Conservation (phyloP, 163 green algal species). For the Chlamydomonas reinhardtii region DNA sequence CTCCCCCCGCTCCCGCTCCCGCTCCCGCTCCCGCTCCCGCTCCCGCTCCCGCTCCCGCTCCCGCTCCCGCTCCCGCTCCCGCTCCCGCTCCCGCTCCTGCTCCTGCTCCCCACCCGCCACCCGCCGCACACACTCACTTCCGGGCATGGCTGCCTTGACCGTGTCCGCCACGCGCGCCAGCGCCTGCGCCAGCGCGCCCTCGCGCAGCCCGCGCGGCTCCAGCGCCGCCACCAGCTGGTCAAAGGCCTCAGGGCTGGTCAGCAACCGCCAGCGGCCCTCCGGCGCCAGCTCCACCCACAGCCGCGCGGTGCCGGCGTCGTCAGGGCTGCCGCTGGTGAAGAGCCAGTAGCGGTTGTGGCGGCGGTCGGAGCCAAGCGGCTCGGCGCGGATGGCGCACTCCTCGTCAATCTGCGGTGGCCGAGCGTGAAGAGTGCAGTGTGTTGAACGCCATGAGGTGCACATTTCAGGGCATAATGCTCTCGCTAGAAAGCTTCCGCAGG, state of each 20-base stretch:
- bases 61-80: too few relatives aligned
- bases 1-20: too few relatives aligned
- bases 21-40: too few relatives aligned
- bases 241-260: slow-evolving; percentile 61
- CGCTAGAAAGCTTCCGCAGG: too few relatives aligned
- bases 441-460: too few relatives aligned
- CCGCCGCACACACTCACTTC: not conserved
- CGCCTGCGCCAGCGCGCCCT: slow-evolving; percentile 67
- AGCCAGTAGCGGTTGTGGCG: slow-evolving; percentile 88
- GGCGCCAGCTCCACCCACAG: slow-evolving; percentile 70
- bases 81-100: too few relatives aligned
- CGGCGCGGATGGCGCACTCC: slow-evolving; percentile 74
- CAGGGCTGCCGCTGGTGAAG: slow-evolving; percentile 49
- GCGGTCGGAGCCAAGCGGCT: slow-evolving; percentile 86
- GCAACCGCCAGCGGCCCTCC: slow-evolving; percentile 63
- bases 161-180: slow-evolving; percentile 57
- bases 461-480: too few relatives aligned
- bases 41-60: too few relatives aligned
- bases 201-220: slow-evolving; percentile 70
- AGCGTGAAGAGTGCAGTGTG: too few relatives aligned
- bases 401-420: slow-evolving; percentile 66
- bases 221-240: slow-evolving; percentile 68
- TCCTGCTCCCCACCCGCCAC: too few relatives aligned
- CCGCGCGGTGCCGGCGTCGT: slow-evolving; percentile 29
- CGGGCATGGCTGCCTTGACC: slow-evolving; percentile 68